Conservation (phyloP, 2,329 filamentous ascomycete genomes). For the Trichoderma afroharzianum region DNA sequence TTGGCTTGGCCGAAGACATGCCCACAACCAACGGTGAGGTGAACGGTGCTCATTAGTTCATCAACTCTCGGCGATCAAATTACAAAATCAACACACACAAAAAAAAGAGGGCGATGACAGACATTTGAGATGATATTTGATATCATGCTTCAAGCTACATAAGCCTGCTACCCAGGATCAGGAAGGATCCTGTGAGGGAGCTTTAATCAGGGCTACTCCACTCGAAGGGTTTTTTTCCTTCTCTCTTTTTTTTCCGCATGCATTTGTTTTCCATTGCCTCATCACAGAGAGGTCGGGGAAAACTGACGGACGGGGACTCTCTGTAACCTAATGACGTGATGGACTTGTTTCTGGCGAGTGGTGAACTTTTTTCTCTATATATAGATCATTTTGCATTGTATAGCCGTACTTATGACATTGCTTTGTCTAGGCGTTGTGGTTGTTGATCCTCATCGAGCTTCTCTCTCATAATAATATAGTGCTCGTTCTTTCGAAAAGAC, state of each 20-base stretch:
- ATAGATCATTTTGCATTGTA: constrained; percentile 19
- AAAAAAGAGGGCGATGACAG: not conserved
- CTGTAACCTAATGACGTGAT: not conserved
- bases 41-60: constrained; percentile 11
- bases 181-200: not conserved
- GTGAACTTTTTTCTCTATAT: constrained; percentile 4
- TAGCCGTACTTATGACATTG: constrained; percentile 16
- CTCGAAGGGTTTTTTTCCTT: not conserved
- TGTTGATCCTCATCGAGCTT: not conserved
- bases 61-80: not conserved
- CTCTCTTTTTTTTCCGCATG: not conserved
- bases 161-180: not conserved
- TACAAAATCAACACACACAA: not conserved
- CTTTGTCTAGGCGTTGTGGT: constrained; percentile 4
- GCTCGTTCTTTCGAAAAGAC: not conserved
- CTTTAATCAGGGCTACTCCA: not conserved
- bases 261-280: not conserved
- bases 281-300: not conserved
- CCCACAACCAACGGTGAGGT: constrained; percentile 30
- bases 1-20: constrained; percentile 38
- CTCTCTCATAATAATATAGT: not conserved
- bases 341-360: constrained; percentile 1
- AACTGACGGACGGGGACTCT: not conserved
- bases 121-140: not conserved
- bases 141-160: not conserved